A percentile compares a stretch with the other conserved stretches of the same genome.
phyloP scores from a whole-genome alignment of 495 filamentous ascomycete species.

The Neurospora terricola region DNA sequence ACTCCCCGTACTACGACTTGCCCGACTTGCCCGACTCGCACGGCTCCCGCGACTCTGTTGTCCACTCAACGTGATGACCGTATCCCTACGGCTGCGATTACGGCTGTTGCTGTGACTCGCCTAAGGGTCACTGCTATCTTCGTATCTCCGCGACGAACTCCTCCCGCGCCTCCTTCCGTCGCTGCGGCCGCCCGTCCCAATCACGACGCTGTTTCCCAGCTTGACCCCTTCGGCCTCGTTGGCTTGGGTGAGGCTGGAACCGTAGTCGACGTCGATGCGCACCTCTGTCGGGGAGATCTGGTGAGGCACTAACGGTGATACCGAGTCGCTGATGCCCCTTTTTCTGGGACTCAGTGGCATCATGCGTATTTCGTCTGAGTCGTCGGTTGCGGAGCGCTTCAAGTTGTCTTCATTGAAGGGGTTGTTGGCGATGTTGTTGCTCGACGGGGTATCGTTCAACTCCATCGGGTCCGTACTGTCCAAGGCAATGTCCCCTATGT shows the following conservation, averaged over 20 bases:
- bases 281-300: constrained; percentile 11
- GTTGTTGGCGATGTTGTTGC: constrained; percentile 4
- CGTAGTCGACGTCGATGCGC: constrained; percentile 14
- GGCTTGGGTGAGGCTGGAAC: constrained; percentile 9
- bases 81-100: background rate
- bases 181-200: constrained; percentile 3
- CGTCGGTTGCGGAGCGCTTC: background rate
- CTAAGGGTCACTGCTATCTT: constrained; percentile 1
- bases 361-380: background rate
- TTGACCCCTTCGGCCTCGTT: constrained; percentile 2
- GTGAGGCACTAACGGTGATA: background rate
- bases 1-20: background rate
- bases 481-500: constrained; percentile 12
- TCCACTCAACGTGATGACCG: background rate
- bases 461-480: background rate
- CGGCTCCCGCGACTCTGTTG: background rate
- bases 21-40: background rate
- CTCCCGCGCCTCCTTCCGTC: background rate
- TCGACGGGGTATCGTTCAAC: background rate
- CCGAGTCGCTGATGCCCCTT: background rate
- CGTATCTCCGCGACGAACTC: constrained; percentile 2
- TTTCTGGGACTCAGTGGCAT: background rate
- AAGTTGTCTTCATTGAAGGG: constrained; percentile 5
- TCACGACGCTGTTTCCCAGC: constrained; percentile 13
- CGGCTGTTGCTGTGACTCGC: background rate